Base-by-base conservation (phyloP, 2,329 filamentous ascomycete genomes). In the Ophiocordyceps camponoti-leonardi region DNA sequence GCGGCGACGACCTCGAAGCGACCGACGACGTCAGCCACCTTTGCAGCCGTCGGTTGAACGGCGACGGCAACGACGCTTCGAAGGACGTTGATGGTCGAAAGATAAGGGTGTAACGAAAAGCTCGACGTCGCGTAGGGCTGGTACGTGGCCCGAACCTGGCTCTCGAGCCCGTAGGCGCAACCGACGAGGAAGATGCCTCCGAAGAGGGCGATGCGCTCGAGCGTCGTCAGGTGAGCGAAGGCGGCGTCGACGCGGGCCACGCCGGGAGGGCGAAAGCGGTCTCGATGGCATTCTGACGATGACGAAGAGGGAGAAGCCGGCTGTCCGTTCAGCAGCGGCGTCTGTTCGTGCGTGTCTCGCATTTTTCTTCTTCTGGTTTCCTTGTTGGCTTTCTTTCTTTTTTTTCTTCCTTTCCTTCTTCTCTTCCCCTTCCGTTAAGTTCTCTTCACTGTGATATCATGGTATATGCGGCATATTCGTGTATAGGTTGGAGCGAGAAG, bases 11-110 rank as follows among this genome's bases (percentile, higher is more conserved):
- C 61, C 54, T 81, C 75, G 19, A 75, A 65, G 47, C 77, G 68
- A 19, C 77, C 78, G 51, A 81, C 77, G 11, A 79, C 71, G 51
- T 77, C 77, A 18, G 77, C 73, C 46, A 81, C 67, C 51, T 79
- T 80, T 11, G 75, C 77, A 0, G 72, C 72, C 0, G 76, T 72
- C 28, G 66, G 77, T 61, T 76, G 61, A 3, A 71, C 69, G 2
- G 74, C 75, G 33, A 74, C 75, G 7, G 73, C 75, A 49, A 80
- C 70, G 26, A 81, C 74, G 44, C 67, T 67, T 12, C 73, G 67
- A 13, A 80, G 54, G 12, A 77, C 72, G 54, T 72, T 74, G 49
- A 80, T 68, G 1, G 76, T 79, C 0, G 75, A 67, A 3, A 78
- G 61, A 43, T 75, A 64, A 30, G 73, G 76, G 54, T 81, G 75